Base-by-base conservation (phyloP, 352 stramenopile genomes). In the Globisporangium nodosum region DNA sequence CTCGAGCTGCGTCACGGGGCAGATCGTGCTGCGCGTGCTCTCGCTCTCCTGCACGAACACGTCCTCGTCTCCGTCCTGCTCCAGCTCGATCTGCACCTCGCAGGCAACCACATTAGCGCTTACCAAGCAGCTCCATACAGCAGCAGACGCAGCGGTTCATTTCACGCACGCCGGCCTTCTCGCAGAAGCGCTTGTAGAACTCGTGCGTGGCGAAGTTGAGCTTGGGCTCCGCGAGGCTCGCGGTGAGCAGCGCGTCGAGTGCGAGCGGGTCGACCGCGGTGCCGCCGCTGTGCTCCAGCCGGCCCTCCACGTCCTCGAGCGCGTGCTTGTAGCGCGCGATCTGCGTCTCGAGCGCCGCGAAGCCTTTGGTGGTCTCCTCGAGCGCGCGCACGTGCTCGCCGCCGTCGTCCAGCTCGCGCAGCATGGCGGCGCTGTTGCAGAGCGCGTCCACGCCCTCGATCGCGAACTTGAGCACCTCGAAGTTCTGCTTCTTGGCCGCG, bases 1-100 rank as follows among this genome's bases (percentile, higher is more conserved):
- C 60, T 88, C 73, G 56, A 92, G 64, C 61, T 92, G 85, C 33
- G 83, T 94, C 37, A 94, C 83, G 0, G 85, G 85, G 47, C 85
- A 94, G 24, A 83, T 80, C 11, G 70, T 87, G 69, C 70, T 94
- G 47, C 72, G 77, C 37, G 57, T 70, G 60, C 82, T 93, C 63
- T 93, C 84, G 50, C 76, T 92, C 49, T 91, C 76, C 43, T 93
- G 85, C 48, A 94, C 80, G 3, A 87, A 74, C 39, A 94, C 80
- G 48, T 94, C 85, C 21, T 85, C 82, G 33, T 94, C 76, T 18
- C 58, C 83, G 35, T 92, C 79, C 20, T 71, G 67, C 46, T 76
- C 80, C 39, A 86, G 50, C 46, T 92, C 83, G 64, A 94, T 91
- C 85, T 94, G 42, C 5, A 49, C 31, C 16, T 48, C 21, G 3